phyloP scores from a whole-genome alignment of 208 protist species.

The Blastocrithidia nonstop region DNA sequence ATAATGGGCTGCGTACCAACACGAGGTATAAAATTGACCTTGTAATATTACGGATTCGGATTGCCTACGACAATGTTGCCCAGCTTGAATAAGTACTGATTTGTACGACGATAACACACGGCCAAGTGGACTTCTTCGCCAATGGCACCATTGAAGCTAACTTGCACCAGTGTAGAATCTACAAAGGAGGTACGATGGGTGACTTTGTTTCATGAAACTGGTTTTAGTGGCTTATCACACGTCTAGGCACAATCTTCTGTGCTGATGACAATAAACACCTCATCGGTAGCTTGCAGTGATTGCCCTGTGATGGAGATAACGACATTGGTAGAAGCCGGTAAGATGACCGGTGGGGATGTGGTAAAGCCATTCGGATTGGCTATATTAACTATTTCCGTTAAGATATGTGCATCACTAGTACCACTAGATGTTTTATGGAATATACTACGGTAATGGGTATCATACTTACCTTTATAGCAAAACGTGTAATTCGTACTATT shows the following conservation, averaged over 20 bases:
- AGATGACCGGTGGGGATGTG: conserved; percentile 32
- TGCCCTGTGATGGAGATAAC: conserved; percentile 35
- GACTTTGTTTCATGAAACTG: conserved; percentile 14
- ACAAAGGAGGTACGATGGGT: conserved; percentile 19
- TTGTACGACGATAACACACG: conserved; percentile 68
- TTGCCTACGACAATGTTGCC: conserved; percentile 29
- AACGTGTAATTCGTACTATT: conserved; percentile 17
- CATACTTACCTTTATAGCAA: conserved; percentile 52
- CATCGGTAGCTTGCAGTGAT: conserved; percentile 21
- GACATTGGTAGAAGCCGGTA: conserved; percentile 20
- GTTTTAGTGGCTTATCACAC: conserved; percentile 35
- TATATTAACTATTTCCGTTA: conserved; percentile 14
- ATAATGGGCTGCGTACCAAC: conserved; percentile 61
- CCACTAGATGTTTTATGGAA: neutral
- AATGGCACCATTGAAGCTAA: conserved; percentile 23
- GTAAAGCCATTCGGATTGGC: conserved; percentile 30
- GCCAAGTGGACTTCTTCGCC: conserved; percentile 20
- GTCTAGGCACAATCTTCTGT: conserved; percentile 47
- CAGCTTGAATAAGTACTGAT: conserved; percentile 31
- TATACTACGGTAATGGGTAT: conserved; percentile 27
- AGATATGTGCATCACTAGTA: too few species aligned
- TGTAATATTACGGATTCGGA: conserved; percentile 55
- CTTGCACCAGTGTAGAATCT: conserved; percentile 21
- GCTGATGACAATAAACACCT: conserved; percentile 37
- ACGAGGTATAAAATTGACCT: conserved; percentile 49